A percentile compares a stretch with the other conserved stretches of the same genome.
Conservation (phyloP, 345 rosid genomes). For the Ceriops decandra region DNA sequence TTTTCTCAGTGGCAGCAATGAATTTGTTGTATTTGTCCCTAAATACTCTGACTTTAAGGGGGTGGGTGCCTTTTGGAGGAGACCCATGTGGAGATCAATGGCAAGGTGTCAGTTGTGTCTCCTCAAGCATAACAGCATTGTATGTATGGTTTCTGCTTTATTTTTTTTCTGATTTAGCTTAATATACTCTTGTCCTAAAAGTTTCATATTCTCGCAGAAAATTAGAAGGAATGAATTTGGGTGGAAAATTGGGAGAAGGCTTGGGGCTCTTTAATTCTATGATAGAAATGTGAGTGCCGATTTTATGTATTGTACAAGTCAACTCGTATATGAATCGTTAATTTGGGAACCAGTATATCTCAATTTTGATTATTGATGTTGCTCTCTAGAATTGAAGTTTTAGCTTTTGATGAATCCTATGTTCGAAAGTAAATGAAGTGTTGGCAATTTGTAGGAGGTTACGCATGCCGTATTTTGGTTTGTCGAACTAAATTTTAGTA, state of each 20-base stretch:
- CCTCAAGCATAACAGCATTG: conserved; percentile 73
- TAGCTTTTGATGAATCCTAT: neutral
- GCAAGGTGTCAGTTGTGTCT: conserved; percentile 83
- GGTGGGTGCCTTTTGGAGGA: conserved; percentile 81
- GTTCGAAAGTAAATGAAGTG: neutral
- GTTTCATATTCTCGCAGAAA: conserved; percentile 43
- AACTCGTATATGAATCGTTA: too few species aligned
- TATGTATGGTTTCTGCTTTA: conserved; percentile 33
- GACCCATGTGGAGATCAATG: conserved; percentile 88
- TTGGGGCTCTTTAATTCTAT: conserved; percentile 57
- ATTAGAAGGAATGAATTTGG: conserved; percentile 54
- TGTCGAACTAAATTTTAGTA: neutral
- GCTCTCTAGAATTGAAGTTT: neutral
- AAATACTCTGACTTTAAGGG: conserved; percentile 56
- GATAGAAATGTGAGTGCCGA: conserved; percentile 57
- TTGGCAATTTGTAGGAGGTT: neutral
- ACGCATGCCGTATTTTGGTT: neutral
- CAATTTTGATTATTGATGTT: neutral
- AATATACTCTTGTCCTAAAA: neutral
- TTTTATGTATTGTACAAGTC: too few species aligned
- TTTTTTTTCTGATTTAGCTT: neutral
- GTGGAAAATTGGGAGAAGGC: conserved; percentile 52
- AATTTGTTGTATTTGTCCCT: conserved; percentile 59
- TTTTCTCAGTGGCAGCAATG: conserved; percentile 58
- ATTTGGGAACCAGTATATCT: neutral